Percentiles rank a stretch among this genome's conserved stretches.
phyloP scores from a whole-genome alignment of 2,329 filamentous ascomycete genomes.

The Rhexocercosporidium sp. region DNA sequence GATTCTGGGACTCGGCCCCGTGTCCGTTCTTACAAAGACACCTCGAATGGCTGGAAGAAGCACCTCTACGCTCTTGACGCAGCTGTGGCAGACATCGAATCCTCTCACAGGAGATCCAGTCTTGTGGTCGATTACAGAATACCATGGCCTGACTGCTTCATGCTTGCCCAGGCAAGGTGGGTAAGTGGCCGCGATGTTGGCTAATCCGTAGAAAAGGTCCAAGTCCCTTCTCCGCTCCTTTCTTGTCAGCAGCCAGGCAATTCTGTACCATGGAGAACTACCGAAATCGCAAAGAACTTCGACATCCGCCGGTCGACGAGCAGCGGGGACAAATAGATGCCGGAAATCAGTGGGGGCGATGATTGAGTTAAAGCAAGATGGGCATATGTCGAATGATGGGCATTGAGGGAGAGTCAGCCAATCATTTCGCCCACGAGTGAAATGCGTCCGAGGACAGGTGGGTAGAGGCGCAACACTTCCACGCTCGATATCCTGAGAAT shows the following conservation, averaged over 20 bases:
- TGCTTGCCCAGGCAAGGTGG: constrained; percentile 63
- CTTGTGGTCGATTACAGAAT: constrained; percentile 72
- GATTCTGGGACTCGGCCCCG: constrained; percentile 55
- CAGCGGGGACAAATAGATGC: constrained; percentile 66
- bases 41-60: constrained; percentile 75
- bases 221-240: constrained; percentile 72
- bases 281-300: constrained; percentile 80
- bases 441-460: constrained; percentile 70
- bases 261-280: constrained; percentile 76
- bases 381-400: constrained; percentile 80
- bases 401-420: constrained; percentile 80
- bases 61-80: constrained; percentile 72
- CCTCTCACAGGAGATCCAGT: constrained; percentile 67
- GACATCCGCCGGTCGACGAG: constrained; percentile 59
- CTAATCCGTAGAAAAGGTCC: constrained; percentile 71
- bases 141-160: constrained; percentile 70
- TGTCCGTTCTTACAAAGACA: constrained; percentile 58
- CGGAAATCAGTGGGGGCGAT: constrained; percentile 73
- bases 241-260: constrained; percentile 81
- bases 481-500: constrained; percentile 57
- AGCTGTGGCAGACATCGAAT: constrained; percentile 78
- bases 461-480: constrained; percentile 58
- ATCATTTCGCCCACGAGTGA: constrained; percentile 69
- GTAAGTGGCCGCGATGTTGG: constrained; percentile 62
- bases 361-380: constrained; percentile 74